Base-by-base conservation (phyloP, 768 basidiomycete genomes). In the Suillus alpinus region DNA sequence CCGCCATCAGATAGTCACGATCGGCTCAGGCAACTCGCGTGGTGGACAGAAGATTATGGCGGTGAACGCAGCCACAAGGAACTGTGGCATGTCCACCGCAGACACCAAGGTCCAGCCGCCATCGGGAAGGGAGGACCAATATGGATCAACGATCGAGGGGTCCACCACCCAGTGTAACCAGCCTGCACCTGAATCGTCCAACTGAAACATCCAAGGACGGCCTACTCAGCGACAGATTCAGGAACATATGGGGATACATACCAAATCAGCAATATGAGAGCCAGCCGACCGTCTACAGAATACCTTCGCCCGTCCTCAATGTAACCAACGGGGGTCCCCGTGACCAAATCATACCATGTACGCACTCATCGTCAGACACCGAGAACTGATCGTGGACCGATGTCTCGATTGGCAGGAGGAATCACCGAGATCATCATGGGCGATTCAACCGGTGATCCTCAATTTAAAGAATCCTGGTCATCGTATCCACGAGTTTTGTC, bases 351-450 rank as follows among this genome's bases (percentile, higher is more conserved):
- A 55, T 39, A 12, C 53, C 16, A 18, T 37, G 53, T 55, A 40
- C 53, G 53, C 53, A 18, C 16, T 39, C 53, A 26, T 55, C 53
- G 53, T 39, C 53, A 55, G 53, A 55, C 37, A 39, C 53, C 53
- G 53, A 55, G 10, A 39, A 37, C 23, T 39, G 53, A 55, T 55
- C 36, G 26, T 55, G 16, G 16, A 39, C 53, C 6, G 53, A 55
- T 50, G 18, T n/a, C 53, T 55, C 23, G 36, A 39, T 55, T 55
- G 36, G 53, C 53, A 55, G 53, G 23, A 29, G 53, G 20, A 55
- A 55, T 55, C 53, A 18, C 53, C 53, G 53, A 55, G 53, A 55
- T 55, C 53, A 55, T 39, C 53, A 39, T 55, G 53, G 53, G 36
- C 36, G 53, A 55, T 55, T 55, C 23, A 36, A 55, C 23, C 53